These are phyloP conservation scores for Coniochaeta sp. DNA, from an alignment of 2,329 filamentous ascomycete genomes.

Conservation along the genomic window DNA sequence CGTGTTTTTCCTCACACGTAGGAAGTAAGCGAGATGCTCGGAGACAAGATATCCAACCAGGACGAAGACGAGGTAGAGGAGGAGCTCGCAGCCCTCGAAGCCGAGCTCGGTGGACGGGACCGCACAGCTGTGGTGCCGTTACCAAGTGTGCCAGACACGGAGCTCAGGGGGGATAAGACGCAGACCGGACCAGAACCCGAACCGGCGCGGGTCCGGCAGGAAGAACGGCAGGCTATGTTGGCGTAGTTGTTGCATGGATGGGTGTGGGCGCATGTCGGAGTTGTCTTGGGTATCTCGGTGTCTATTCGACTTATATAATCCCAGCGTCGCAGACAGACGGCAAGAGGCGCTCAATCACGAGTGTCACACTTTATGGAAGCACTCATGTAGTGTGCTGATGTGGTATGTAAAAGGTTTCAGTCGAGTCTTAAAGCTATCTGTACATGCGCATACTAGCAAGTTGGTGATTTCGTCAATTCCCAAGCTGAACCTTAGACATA, in stretches of 20 bases:
- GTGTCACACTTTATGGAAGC: neutral
- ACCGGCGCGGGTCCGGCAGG: constrained; percentile 9
- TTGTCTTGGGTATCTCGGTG: neutral
- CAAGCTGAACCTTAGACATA: neutral
- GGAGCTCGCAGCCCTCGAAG: constrained; percentile 76
- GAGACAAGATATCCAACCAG: constrained; percentile 79
- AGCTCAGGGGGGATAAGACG: constrained; percentile 2
- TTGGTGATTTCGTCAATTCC: neutral
- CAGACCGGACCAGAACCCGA: constrained; percentile 4
- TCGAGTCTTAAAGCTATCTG: neutral
- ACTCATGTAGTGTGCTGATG: neutral
- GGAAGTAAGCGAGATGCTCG: constrained; percentile 90
- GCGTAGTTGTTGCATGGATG: constrained; percentile 6
- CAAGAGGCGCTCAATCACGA: neutral
- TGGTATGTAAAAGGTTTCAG: neutral
- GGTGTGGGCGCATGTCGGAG: neutral
- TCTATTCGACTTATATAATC: neutral
- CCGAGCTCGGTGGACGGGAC: constrained; percentile 33
- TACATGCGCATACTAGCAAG: neutral
- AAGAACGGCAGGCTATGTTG: constrained; percentile 20
- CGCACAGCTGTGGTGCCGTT: constrained; percentile 6
- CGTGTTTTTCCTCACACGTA: constrained; percentile 25
- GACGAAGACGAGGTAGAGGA: constrained; percentile 98
- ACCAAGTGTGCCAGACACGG: constrained; percentile 19
- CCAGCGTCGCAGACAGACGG: neutral